Evolutionary conservation across 2,329 filamentous ascomycete genomes (phyloP), one percentile per base, ranked within the genome.

Genomic region (Blumeriella jaapii): DNA sequence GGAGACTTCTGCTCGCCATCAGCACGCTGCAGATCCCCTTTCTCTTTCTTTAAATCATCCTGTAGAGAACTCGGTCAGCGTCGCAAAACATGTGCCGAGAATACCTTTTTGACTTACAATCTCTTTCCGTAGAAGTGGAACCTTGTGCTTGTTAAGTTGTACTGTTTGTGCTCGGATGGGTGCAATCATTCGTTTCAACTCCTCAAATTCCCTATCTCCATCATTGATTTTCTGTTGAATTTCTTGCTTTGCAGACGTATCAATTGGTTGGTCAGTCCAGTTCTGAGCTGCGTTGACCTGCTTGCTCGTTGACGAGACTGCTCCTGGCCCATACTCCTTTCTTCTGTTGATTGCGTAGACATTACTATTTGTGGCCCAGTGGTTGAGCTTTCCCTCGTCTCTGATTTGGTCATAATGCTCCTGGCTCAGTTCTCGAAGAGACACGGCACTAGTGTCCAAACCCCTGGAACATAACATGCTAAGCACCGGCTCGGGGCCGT

Each of bases 391-490:
- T 28, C 64, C 65, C 31, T 64, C 69, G 10, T 62, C 59, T 26
- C 71, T 61, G 20, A 94, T 62, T n/a, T 58, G 61, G n/a, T 79
- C 64, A 50, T 78, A 84, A 47, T 85, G 76, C 24, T 70, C 64
- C 19, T 82, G 71, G 2, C 58, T 71, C 20, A 87, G 73, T 7
- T 83, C 74, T 4, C 56, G 57, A 10, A 76, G 61, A 11, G 71
- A 65, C 28, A 89, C 69, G 0, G 74, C 84, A 5, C 78, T 78
- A 16, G 64, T 62, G 49, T 93, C 75, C 5, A 95, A 58, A 34
- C 63, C 69, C 39, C 69, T 73, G 47, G 82, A 78, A 57, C 86
- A 95, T 14, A 98, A 70, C 81, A 93, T 91, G 5, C 84, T 80
- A 20, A 96, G 62, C 1, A 98, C 83, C 2, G 82, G 71, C 1